Base-by-base conservation (phyloP, 345 rosid genomes). In the Syzygium jambos region DNA sequence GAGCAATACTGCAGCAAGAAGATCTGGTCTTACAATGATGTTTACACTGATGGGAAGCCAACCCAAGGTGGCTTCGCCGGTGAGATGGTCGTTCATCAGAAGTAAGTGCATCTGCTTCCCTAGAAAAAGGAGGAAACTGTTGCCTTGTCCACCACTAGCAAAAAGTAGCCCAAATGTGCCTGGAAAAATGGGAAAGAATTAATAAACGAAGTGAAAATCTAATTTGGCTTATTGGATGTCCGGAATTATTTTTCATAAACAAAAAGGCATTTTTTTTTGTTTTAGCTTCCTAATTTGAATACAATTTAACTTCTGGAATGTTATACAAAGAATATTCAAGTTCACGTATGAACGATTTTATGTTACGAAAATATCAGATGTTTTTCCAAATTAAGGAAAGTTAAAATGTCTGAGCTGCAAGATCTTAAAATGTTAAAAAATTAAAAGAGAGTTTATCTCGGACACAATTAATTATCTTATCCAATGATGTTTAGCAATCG, bases 1-100 rank as follows among this genome's bases (percentile, higher is more conserved):
- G 98, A 97, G 86, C 96, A 97, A 73, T 97, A 94, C 88, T 96
- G 96, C 90, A 92, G 87, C 89, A 90, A 92, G 90, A 93, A 89
- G 87, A 92, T 97, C 80, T 88, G 94, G 93, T 91, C 93, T 21
- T 95, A 94, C 88, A 94, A 92, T 87, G 95, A 91, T 84, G 93
- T 92, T 83, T 88, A 95, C 89, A 93, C 93, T 8, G 98, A 97
- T 51, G 99, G 98, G 10, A 92, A 90, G 87, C 93, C 95, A 6
- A 94, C 98, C 14, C 97, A 95, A 56, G 99, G 98, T 30, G 95
- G 98, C 77, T 95, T 91, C 46, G 95, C 98, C 14, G 87, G 93
- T 59, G 92, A 95, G 89, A 93, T 94, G 96, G 90, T 93, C 56
- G 98, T 94, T 38, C 63, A 93, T 90, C 96, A 95, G 73, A 97